phyloP scores from a whole-genome alignment of 2,329 filamentous ascomycete genomes.

The Microdochium nivale region DNA sequence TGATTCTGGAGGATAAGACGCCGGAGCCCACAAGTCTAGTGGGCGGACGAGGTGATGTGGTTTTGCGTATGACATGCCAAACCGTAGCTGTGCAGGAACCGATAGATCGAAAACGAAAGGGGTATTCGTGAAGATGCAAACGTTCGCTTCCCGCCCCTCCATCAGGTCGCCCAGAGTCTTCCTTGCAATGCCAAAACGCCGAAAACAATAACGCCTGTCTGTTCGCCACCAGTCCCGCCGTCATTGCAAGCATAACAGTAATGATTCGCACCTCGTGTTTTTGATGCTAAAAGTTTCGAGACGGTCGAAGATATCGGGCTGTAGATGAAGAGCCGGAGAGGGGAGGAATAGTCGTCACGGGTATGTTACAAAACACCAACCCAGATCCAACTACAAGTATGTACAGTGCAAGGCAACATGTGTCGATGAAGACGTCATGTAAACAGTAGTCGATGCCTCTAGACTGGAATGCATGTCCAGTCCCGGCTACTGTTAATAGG shows the following conservation, averaged over 20 bases:
- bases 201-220: background rate
- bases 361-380: constrained; percentile 23
- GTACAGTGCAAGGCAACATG: constrained; percentile 17
- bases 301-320: constrained; percentile 12
- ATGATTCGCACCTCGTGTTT: constrained; percentile 10
- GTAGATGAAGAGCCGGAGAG: constrained; percentile 12
- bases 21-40: background rate
- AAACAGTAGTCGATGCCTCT: background rate
- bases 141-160: background rate
- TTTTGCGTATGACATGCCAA: background rate
- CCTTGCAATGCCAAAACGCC: background rate
- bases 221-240: background rate
- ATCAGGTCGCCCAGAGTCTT: background rate
- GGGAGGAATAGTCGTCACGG: constrained; percentile 17
- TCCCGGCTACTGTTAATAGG: background rate
- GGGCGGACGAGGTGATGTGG: background rate
- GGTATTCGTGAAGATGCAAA: background rate
- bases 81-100: too few species aligned
- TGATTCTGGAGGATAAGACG: constrained; percentile 7
- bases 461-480: background rate
- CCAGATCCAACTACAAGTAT: constrained; percentile 20
- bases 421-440: constrained; percentile 1
- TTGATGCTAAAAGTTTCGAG: constrained; percentile 17
- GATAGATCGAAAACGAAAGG: background rate
- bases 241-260: background rate